These are phyloP conservation scores for Tinospora cordifolia DNA, from an alignment of 164 flowering plant species.

Conservation along the genomic window DNA sequence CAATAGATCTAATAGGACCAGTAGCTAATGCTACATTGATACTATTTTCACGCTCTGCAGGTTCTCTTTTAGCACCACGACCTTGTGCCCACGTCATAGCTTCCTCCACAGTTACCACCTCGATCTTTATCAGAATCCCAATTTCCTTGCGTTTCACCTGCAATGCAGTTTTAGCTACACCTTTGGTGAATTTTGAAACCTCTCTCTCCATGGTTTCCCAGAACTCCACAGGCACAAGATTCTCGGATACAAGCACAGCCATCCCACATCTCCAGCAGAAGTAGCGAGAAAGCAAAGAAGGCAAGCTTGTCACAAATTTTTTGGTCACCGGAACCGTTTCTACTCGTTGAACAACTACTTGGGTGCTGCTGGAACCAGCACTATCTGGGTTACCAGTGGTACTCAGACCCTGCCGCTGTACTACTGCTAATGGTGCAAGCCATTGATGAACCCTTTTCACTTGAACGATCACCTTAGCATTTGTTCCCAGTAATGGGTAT, in stretches of 20 bases:
- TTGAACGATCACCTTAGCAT: not conserved
- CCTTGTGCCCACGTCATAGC: too few species aligned
- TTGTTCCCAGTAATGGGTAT: not conserved
- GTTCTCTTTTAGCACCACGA: too few species aligned
- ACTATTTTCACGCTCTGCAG: not conserved
- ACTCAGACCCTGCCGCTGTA: not conserved
- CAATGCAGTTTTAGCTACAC: not conserved
- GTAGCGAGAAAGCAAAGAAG: not conserved
- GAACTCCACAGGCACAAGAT: not conserved
- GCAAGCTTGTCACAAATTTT: not conserved
- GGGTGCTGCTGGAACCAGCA: too few species aligned
- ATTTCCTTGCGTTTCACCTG: not conserved
- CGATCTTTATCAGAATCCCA: not conserved
- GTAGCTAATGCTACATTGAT: too few species aligned
- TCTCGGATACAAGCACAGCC: not conserved
- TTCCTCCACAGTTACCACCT: not conserved
- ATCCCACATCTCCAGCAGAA: not conserved
- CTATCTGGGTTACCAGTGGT: too few species aligned
- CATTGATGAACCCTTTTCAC: not conserved
- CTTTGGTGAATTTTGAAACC: not conserved
- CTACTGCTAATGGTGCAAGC: too few species aligned
- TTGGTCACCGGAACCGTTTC: not conserved
- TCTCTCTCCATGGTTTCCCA: not conserved
- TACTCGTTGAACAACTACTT: too few species aligned
- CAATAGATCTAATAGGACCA: not conserved